A percentile compares a stretch with the other conserved stretches of the same genome.
Conservation (phyloP, 2,329 filamentous ascomycete species). For the Stenocarpella maydis region DNA sequence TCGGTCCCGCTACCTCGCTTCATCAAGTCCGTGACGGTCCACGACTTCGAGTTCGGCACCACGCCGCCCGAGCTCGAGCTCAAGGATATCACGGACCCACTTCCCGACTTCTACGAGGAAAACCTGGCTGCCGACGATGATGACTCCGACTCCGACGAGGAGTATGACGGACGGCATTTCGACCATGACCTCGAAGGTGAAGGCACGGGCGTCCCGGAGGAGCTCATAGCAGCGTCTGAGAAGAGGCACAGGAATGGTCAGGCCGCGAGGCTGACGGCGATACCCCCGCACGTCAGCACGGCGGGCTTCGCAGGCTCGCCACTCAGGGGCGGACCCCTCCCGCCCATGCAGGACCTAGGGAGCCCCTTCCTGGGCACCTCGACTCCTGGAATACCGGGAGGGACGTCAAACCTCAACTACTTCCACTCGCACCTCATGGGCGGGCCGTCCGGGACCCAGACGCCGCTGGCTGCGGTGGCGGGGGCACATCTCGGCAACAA, state of each 20-base stretch:
- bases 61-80: conserved; percentile 86
- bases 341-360: conserved; percentile 52
- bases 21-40: conserved; percentile 94
- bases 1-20: conserved; percentile 90
- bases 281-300: conserved; percentile 52
- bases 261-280: conserved; percentile 36
- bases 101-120: conserved; percentile 95
- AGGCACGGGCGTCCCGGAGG: conserved; percentile 44
- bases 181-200: conserved; percentile 45
- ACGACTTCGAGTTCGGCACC: conserved; percentile 90
- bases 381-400: conserved; percentile 73
- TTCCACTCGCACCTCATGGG: conserved; percentile 80
- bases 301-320: conserved; percentile 37
- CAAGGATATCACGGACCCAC: conserved; percentile 95
- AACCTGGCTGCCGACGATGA: conserved; percentile 70
- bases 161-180: conserved; percentile 50
- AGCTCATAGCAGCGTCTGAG: conserved; percentile 42
- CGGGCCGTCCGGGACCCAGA: conserved; percentile 78
- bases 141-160: conserved; percentile 59
- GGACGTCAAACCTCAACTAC: conserved; percentile 80
- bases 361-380: conserved; percentile 66
- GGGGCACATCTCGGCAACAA: conserved; percentile 68
- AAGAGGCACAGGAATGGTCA: conserved; percentile 37
- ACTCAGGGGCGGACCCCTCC: conserved; percentile 10
- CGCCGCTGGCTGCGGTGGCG: conserved; percentile 80